phyloP scores from a whole-genome alignment of 2,329 filamentous ascomycete genomes.

The Shiraia sp. region DNA sequence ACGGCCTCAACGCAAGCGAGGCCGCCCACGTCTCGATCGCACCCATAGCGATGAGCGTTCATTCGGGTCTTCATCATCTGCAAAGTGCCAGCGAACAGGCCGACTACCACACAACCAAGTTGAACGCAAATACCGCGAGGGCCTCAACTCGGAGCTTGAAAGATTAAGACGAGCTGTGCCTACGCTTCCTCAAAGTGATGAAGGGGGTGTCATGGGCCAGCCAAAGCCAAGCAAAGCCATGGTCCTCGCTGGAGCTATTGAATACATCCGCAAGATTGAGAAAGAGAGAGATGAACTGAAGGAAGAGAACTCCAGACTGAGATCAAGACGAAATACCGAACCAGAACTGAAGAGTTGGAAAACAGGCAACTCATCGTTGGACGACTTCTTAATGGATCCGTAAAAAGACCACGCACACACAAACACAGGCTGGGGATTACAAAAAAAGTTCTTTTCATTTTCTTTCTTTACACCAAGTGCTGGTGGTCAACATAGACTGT shows the following conservation, averaged over 20 bases:
- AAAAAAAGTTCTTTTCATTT: too few relatives aligned
- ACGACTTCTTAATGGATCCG: too few relatives aligned
- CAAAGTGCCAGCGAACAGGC: conserved; percentile 20
- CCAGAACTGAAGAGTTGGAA: too few relatives aligned
- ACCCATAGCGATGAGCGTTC: conserved; percentile 17
- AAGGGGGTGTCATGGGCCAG: conserved; percentile 27
- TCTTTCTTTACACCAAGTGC: too few relatives aligned
- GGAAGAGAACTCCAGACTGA: too few relatives aligned
- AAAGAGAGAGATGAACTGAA: conserved; percentile 30
- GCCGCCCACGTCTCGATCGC: conserved; percentile 36
- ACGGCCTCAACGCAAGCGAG: conserved; percentile 35
- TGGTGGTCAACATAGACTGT: too few relatives aligned
- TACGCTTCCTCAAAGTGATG: conserved; percentile 35
- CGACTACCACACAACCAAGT: conserved; percentile 44
- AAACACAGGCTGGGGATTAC: too few relatives aligned
- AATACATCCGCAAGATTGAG: conserved; percentile 38
- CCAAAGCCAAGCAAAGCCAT: conserved; percentile 41
- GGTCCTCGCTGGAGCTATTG: conserved; percentile 37
- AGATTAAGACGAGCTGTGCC: conserved; percentile 33
- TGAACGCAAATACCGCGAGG: conserved; percentile 37
- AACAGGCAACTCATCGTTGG: too few relatives aligned
- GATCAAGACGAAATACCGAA: too few relatives aligned
- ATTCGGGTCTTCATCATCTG: conserved; percentile 15
- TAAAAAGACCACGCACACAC: too few relatives aligned
- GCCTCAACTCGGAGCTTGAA: conserved; percentile 35